These are phyloP conservation scores for Cynanchum wilfordii DNA, from an alignment of 257 asterid genomes.

Conservation along the genomic window DNA sequence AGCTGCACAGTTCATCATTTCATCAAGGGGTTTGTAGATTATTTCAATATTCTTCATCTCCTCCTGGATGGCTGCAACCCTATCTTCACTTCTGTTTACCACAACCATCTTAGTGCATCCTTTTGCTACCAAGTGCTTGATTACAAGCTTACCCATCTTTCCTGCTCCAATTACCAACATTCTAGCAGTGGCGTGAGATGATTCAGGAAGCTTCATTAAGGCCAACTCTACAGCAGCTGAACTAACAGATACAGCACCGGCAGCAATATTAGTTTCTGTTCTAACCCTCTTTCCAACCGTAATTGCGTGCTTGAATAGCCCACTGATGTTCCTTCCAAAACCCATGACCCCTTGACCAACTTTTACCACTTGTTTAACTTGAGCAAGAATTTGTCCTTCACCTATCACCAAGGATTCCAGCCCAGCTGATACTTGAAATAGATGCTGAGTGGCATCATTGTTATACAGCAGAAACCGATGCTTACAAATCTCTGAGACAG, in stretches of 20 bases:
- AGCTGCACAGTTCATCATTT: constrained; percentile 54
- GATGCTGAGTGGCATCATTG: constrained; percentile 88
- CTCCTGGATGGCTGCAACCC: constrained; percentile 70
- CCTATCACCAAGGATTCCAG: constrained; percentile 89
- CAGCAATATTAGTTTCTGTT: constrained; percentile 84
- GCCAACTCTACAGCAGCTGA: constrained; percentile 97
- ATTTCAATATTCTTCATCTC: constrained; percentile 68
- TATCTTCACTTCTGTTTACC: constrained; percentile 69
- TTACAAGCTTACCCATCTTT: constrained; percentile 97
- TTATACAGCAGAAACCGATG: constrained; percentile 84
- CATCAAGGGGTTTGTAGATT: constrained; percentile 58
- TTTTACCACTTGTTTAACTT: constrained; percentile 91
- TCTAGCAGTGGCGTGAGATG: constrained; percentile 58
- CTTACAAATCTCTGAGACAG: constrained; percentile 69
- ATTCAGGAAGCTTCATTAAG: constrained; percentile 73
- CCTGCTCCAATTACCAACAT: constrained; percentile 89
- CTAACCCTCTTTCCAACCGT: constrained; percentile 90
- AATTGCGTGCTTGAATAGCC: constrained; percentile 91
- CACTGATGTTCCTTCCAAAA: constrained; percentile 84
- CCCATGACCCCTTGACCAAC: constrained; percentile 89
- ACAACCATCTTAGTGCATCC: constrained; percentile 89
- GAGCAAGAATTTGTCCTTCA: constrained; percentile 96
- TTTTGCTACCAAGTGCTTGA: constrained; percentile 85
- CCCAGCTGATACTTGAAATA: constrained; percentile 92
- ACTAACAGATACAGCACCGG: constrained; percentile 95